Evolutionary conservation across 768 basidiomycete species (phyloP).

Genomic region (Gloeopeniophorella convolvens): DNA sequence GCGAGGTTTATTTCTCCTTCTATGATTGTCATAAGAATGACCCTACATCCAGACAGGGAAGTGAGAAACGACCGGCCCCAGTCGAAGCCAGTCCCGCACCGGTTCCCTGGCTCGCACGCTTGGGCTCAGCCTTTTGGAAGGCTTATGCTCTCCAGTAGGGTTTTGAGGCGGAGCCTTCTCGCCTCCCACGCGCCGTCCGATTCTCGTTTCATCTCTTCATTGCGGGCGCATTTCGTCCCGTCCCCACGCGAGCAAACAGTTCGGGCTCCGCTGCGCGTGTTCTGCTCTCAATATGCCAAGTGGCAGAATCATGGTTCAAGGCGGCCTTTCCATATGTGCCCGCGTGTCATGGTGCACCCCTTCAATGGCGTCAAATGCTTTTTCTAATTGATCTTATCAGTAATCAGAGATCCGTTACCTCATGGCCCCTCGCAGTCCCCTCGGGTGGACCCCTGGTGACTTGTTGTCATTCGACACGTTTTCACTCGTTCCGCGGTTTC

Average conservation of each 20-base stretch:
- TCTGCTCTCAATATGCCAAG: not conserved
- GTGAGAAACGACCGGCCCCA: not conserved
- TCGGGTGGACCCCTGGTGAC: not conserved
- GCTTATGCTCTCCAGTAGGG: not conserved
- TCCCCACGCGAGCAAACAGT: not conserved
- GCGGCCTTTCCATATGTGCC: not conserved
- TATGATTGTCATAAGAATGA: not conserved
- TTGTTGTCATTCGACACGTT: not conserved
- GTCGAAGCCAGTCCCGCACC: not conserved
- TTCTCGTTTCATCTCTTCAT: conserved; percentile 6
- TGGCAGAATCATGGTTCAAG: not conserved
- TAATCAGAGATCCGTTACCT: conserved; percentile 17
- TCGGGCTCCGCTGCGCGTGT: not conserved
- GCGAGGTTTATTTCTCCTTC: not conserved
- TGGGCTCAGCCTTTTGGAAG: conserved; percentile 1
- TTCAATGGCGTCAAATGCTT: not conserved
- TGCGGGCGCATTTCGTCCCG: not conserved
- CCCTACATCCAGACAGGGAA: not conserved
- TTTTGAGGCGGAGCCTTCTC: not conserved
- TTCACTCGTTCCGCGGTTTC: not conserved
- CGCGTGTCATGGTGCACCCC: not conserved
- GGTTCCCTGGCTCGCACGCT: not conserved
- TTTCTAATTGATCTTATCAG: conserved; percentile 18
- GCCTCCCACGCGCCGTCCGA: not conserved
- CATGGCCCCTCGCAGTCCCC: conserved; percentile 2